These are phyloP conservation scores for Ambrosiella beaveri DNA, from an alignment of 2,329 filamentous ascomycete species.

Conservation along the genomic window DNA sequence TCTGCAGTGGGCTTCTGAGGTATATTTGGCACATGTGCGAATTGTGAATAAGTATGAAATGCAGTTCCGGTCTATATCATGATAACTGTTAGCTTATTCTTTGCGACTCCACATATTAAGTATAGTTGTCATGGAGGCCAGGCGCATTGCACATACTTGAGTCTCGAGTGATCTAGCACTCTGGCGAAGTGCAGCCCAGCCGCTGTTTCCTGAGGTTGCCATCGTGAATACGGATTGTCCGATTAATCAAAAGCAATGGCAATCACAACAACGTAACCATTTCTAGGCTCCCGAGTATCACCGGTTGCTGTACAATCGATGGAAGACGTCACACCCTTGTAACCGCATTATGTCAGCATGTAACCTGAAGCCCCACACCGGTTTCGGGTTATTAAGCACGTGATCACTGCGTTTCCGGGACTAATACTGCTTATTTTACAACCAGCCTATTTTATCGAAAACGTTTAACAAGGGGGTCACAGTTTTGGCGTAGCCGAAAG, in stretches of 20 bases:
- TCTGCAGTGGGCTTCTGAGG: constrained; percentile 72
- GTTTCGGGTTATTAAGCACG: neutral
- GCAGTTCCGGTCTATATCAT: constrained; percentile 56
- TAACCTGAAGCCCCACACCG: neutral
- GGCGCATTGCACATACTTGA: constrained; percentile 43
- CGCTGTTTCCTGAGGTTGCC: constrained; percentile 30
- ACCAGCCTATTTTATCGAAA: constrained; percentile 14
- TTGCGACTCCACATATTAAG: neutral
- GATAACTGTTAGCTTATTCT: too few relatives aligned
- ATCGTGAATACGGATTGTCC: neutral
- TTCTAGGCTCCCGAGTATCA: constrained; percentile 9
- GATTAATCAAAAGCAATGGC: neutral
- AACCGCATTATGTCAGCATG: constrained; percentile 11
- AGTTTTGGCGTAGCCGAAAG: constrained; percentile 7
- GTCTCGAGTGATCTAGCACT: constrained; percentile 78
- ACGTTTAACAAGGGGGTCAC: constrained; percentile 1
- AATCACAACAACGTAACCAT: constrained; percentile 9
- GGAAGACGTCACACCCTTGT: constrained; percentile 10
- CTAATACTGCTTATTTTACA: constrained; percentile 17
- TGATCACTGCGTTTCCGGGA: neutral
- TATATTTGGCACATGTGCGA: constrained; percentile 61
- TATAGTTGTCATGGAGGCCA: neutral
- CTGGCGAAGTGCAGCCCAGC: constrained; percentile 89
- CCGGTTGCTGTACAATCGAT: neutral
- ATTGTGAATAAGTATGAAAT: constrained; percentile 81